These are phyloP conservation scores for Glebionis coronaria DNA, from an alignment of 129 eudicot genomes.

Conservation along the genomic window DNA sequence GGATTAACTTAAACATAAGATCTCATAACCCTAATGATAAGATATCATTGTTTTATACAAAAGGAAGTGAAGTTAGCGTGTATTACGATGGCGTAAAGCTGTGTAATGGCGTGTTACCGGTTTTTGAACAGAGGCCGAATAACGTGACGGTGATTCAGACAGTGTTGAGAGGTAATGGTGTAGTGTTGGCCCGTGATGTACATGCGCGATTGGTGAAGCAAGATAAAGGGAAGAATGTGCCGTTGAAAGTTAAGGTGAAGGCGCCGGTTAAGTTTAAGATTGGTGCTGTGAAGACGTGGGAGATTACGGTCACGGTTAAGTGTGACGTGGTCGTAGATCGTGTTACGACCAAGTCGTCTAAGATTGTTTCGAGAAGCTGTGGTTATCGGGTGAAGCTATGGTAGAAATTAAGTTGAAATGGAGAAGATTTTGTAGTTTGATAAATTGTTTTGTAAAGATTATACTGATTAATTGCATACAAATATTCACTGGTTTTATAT, in stretches of 20 bases:
- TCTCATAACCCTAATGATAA: conserved; percentile 53
- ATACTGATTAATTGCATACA: too few relatives aligned
- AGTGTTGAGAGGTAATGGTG: conserved; percentile 32
- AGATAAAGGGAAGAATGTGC: conserved; percentile 54
- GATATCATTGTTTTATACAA: conserved; percentile 65
- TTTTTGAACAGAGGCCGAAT: conserved; percentile 37
- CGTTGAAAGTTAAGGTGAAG: too few relatives aligned
- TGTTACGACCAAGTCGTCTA: conserved; percentile 42
- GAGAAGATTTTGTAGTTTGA: too few relatives aligned
- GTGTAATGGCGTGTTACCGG: conserved; percentile 37
- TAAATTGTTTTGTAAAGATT: too few relatives aligned
- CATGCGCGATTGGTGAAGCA: too few relatives aligned
- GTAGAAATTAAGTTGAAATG: too few relatives aligned
- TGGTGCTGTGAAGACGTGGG: too few relatives aligned
- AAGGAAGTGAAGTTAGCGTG: conserved; percentile 56
- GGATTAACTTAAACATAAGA: conserved; percentile 40
- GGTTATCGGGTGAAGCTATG: conserved; percentile 53
- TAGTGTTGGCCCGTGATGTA: too few relatives aligned
- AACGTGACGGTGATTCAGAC: conserved; percentile 64
- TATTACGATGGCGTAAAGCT: too few relatives aligned
- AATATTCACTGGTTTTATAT: too few relatives aligned
- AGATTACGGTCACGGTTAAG: too few relatives aligned
- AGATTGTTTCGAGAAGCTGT: conserved; percentile 48
- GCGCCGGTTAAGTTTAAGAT: too few relatives aligned
- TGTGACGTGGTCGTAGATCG: conserved; percentile 63